Percentiles rank a stretch among this genome's conserved stretches.
Evolutionary conservation across 106 monocot genomes (phyloP).

Genomic region (Platanthera guangdongensis): DNA sequence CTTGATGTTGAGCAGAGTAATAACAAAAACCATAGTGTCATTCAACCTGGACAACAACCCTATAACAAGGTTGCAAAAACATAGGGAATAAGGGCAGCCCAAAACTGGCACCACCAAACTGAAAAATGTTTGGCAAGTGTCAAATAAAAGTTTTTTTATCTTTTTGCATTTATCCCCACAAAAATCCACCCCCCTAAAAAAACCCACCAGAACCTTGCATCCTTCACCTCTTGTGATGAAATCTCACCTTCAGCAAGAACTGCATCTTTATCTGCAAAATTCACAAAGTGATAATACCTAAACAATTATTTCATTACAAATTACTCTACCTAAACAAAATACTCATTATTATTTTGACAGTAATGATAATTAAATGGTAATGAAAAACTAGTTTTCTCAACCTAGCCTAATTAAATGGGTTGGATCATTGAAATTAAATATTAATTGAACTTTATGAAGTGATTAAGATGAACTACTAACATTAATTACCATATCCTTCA

Average conservation of each 20-base stretch:
- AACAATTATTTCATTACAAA: not conserved
- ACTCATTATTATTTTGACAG: too few relatives aligned
- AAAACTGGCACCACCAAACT: not conserved
- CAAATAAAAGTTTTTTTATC: not conserved
- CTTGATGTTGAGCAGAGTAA: not conserved
- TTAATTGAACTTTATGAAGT: too few relatives aligned
- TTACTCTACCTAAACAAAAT: too few relatives aligned
- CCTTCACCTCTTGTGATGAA: constrained; percentile 83
- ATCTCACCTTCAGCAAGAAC: constrained; percentile 89
- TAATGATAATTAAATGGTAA: too few relatives aligned
- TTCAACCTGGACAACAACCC: not conserved
- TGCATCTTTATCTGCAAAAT: constrained; percentile 86
- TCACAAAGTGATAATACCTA: not conserved
- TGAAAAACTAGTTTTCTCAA: too few relatives aligned
- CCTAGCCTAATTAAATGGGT: too few relatives aligned
- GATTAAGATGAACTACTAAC: too few relatives aligned
- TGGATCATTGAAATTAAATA: too few relatives aligned
- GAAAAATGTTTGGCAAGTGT: not conserved
- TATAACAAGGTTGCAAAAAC: not conserved
- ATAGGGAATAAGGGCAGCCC: not conserved
- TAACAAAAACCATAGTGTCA: not conserved
- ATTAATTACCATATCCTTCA: too few relatives aligned
- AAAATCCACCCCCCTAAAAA: not conserved
- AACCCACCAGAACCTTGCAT: not conserved
- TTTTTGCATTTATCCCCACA: not conserved